phyloP scores from a whole-genome alignment of 129 eudicot genomes.

The Pittosporum tobira region DNA sequence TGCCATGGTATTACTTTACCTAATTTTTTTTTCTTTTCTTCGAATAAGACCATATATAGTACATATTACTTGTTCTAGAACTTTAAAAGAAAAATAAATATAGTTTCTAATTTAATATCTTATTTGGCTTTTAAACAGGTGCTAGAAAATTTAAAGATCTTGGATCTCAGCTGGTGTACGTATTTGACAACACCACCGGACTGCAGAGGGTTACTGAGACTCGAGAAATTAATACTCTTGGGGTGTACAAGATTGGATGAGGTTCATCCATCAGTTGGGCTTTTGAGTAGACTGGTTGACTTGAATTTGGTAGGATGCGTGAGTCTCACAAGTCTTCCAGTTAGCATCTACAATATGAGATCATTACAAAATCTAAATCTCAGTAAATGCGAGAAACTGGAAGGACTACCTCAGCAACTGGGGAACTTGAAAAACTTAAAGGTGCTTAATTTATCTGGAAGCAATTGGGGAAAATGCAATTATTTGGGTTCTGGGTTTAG shows the following conservation, averaged over 20 bases:
- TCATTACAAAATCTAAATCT: background rate
- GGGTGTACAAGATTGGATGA: background rate
- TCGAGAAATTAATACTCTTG: background rate
- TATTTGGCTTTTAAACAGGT: background rate
- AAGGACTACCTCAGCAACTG: background rate
- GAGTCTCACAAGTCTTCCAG: background rate
- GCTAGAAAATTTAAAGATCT: background rate
- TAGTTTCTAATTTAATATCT: background rate
- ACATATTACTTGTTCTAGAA: too few species aligned
- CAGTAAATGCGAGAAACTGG: background rate
- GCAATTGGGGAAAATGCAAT: too few species aligned
- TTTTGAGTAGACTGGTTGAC: background rate
- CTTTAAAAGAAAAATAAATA: background rate
- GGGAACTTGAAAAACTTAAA: background rate
- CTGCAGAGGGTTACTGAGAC: background rate
- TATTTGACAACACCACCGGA: background rate
- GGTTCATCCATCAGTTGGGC: conserved; percentile 6
- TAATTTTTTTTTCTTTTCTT: too few species aligned
- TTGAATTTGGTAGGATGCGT: background rate
- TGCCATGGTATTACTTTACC: too few species aligned
- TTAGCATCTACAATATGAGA: background rate
- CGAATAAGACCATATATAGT: too few species aligned
- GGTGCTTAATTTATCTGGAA: too few species aligned
- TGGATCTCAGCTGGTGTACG: background rate
- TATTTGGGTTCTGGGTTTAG: too few species aligned